Base-by-base conservation (phyloP, 2,329 filamentous ascomycete genomes). In the Cladosporium phlei region DNA sequence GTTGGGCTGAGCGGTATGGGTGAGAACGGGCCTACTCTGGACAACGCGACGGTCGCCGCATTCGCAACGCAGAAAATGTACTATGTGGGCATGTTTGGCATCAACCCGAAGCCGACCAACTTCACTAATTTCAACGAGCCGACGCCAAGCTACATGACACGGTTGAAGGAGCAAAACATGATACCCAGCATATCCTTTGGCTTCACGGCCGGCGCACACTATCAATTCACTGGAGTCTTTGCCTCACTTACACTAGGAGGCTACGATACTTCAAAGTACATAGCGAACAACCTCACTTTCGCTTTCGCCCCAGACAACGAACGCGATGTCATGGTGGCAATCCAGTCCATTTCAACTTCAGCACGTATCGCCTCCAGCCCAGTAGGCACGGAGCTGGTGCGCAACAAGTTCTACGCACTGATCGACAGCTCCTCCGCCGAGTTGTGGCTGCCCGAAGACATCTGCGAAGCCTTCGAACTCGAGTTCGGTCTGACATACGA, bases 131-230 rank as follows among this genome's bases (percentile, higher is more conserved):
- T 61, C 66, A 76, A 55, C 69, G 77, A 57, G 66, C 77, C 48
- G 59, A 82, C 58, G 67, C 77, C 54, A 65, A 82, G 59, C 67
- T 84, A 67, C 52, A 67, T 74, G 60, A 65, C 64, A 2, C 53
- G 57, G 42, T 76, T 85, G 33, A 76, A 81, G 58, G 65, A 73
- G 9, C 72, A 76, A 47, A 76, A 77, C 7, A 69, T 67, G 48
- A 85, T 88, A 38, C 81, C 84, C 1, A 88, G 85, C 61, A 73
- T 86, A 52, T 86, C 82, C 32, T 88, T 85, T 60, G 84, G 82
- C 42, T 89, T 83, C 62, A 88, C 85, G 3, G 85, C 85, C 30
- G 86, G 86, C 12, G 83, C 83, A n/a, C 76, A 76, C 51, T 88
- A 88, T 59, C 75, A 82, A 2, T 55, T 34, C 32, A 56, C 60